Percentiles rank a stretch among this genome's conserved stretches.
These are phyloP conservation scores for Coemansia guatemalensis DNA, from an alignment of 192 early-diverging fungal species.

Conservation along the genomic window DNA sequence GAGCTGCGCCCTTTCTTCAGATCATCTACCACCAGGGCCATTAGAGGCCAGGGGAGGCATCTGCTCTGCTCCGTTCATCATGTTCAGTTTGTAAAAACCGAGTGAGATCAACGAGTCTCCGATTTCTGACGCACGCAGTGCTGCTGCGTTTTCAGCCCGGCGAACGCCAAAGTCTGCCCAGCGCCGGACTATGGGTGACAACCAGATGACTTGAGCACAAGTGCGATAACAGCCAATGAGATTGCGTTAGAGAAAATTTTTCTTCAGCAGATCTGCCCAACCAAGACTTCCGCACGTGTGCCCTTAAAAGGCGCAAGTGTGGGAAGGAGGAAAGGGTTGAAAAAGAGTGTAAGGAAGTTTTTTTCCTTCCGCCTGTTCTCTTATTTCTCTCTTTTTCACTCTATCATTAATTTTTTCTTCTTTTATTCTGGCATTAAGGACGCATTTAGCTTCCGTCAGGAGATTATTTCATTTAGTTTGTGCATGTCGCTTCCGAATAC, in stretches of 20 bases:
- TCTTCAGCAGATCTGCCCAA: neutral
- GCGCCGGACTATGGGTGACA: neutral
- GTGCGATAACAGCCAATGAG: neutral
- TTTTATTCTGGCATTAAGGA: slow-evolving; percentile 3
- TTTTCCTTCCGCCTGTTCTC: slow-evolving; percentile 3
- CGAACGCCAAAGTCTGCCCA: neutral
- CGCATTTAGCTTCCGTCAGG: neutral
- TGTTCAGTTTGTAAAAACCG: slow-evolving; percentile 41
- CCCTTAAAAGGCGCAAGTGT: no score
- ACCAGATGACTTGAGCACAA: neutral
- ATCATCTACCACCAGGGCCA: slow-evolving; percentile 4
- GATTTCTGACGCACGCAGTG: no score
- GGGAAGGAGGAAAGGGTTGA: neutral
- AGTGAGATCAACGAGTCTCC: slow-evolving; percentile 31
- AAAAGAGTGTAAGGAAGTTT: no score
- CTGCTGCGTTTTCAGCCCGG: no score
- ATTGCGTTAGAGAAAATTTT: neutral
- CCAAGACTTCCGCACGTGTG: neutral
- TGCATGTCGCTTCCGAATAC: slow-evolving; percentile 2
- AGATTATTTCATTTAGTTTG: slow-evolving; percentile 3
- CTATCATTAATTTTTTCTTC: slow-evolving; percentile 5
- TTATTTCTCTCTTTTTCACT: slow-evolving; percentile 1
- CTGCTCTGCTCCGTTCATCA: slow-evolving; percentile 39
- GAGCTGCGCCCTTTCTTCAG: slow-evolving; percentile 34
- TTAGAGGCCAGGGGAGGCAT: slow-evolving; percentile 2